Base-by-base conservation (phyloP, 169 alveolate genomes). In the Eimeria falciformis region DNA sequence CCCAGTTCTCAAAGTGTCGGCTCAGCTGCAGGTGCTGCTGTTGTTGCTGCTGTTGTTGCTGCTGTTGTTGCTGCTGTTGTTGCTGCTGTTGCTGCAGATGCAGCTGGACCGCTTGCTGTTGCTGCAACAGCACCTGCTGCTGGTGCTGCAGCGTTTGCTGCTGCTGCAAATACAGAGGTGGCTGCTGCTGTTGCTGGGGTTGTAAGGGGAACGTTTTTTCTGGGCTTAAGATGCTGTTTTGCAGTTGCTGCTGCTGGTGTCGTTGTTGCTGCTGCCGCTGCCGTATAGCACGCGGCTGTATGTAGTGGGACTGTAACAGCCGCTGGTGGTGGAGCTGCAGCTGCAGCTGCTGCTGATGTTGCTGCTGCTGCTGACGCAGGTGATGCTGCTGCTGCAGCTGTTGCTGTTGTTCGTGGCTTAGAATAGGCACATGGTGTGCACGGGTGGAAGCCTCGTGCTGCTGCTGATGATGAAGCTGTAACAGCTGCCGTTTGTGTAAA, bases 401-500 rank as follows among this genome's bases (percentile, higher is more conserved):
- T 11, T 46, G 86, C 14, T 77, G 69, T 68, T 29, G 37, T 29
- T 73, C 83, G 9, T 40, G 50, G 83, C 62, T 37, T 17, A 43
- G 43, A 14, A 18, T 43, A 21, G 83, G 37, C 83, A 73, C n/a
- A 18, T 6, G 56, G 62, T 73, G 83, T 33, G 83, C 83, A 29
- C 43, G 83, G n/a, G 25, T 73, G 18, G 12, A 53, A n/a, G 43
- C 55, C 14, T 73, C 37, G 43, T 73, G 83, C 56, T 73, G 83
- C 83, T 73, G 83, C 83, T 73, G 83, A 37, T 73, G 83, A 14
- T 73, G 83, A 9, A 73, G 55, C 83, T 73, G 83, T 5, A 73
- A 43, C 6, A 73, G 83, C 62, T 73, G 83, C 62, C 62, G 29
- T 40, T 58, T 73, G 43, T 73, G 83, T 21, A 73, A 40, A 50